A percentile compares a stretch with the other conserved stretches of the same genome.
Evolutionary conservation across 352 stramenopile species (phyloP).

Genomic region (Paralagenidium karlingii): DNA sequence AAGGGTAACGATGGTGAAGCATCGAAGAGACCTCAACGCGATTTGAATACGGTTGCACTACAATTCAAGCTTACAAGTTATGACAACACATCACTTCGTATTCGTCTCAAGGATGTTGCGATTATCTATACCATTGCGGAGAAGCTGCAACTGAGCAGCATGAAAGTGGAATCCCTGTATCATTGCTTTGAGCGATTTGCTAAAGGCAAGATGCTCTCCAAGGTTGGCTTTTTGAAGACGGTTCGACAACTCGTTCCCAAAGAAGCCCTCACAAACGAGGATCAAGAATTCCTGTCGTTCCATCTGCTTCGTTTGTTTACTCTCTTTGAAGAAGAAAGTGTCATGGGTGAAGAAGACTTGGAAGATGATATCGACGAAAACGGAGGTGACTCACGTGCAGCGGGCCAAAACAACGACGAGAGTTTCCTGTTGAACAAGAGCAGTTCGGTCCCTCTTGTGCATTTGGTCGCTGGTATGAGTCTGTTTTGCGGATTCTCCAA

Average conservation of each 20-base stretch:
- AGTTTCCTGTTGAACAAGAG: constrained; percentile 9
- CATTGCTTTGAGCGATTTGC: constrained; percentile 60
- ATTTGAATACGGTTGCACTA: constrained; percentile 51
- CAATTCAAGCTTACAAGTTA: constrained; percentile 84
- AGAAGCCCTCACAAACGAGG: constrained; percentile 63
- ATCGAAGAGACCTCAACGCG: background rate
- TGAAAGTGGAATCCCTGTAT: constrained; percentile 47
- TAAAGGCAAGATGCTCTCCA: constrained; percentile 51
- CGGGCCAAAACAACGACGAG: constrained; percentile 11
- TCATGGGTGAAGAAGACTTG: constrained; percentile 14
- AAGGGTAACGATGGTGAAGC: background rate
- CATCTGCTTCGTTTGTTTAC: constrained; percentile 75
- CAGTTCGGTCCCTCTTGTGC: constrained; percentile 60
- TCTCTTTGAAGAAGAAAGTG: constrained; percentile 68
- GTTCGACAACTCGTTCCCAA: constrained; percentile 68
- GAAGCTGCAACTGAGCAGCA: constrained; percentile 65
- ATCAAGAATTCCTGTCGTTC: constrained; percentile 82
- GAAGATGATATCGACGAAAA: constrained; percentile 15
- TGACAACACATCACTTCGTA: constrained; percentile 64
- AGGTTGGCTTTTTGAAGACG: constrained; percentile 54
- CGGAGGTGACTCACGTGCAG: constrained; percentile 6
- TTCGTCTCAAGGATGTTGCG: constrained; percentile 74
- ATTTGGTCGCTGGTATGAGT: constrained; percentile 76
- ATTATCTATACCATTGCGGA: constrained; percentile 83
- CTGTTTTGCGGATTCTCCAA: constrained; percentile 93